These are phyloP conservation scores for Microsporum ferrugineum DNA, from an alignment of 2,329 filamentous ascomycete genomes.

Conservation along the genomic window DNA sequence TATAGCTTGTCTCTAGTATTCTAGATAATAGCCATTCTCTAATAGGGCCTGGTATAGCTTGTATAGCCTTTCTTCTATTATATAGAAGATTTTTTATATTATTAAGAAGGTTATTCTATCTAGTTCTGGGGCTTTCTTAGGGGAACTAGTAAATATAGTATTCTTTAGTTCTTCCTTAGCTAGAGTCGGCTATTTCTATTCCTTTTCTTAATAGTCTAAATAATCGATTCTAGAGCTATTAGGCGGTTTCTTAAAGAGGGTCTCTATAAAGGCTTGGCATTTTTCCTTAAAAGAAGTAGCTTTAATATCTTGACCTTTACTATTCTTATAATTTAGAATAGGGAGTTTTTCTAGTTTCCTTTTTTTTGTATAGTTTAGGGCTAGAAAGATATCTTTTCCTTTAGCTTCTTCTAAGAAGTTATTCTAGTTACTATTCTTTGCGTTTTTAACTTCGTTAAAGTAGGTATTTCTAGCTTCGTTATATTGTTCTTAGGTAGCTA, in stretches of 20 bases:
- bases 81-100: background rate
- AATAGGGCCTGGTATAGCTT: background rate
- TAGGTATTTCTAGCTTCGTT: background rate
- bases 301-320: background rate
- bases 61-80: background rate
- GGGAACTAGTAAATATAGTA: background rate
- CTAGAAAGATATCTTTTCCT: background rate
- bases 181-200: background rate
- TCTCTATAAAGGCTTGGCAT: background rate
- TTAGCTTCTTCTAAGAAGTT: background rate
- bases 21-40: slow-evolving; percentile 7
- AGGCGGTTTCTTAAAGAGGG: background rate
- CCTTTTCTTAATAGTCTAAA: background rate
- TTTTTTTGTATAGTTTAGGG: background rate
- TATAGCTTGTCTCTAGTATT: slow-evolving; percentile 11
- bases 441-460: background rate
- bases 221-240: background rate
- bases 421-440: background rate
- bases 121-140: background rate
- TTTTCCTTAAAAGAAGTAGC: background rate
- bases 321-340: background rate
- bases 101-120: background rate
- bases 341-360: background rate
- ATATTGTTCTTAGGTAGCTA: background rate
- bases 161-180: background rate